Base-by-base conservation (phyloP, 139 green algal genomes). In the Chlorella vulgaris region DNA sequence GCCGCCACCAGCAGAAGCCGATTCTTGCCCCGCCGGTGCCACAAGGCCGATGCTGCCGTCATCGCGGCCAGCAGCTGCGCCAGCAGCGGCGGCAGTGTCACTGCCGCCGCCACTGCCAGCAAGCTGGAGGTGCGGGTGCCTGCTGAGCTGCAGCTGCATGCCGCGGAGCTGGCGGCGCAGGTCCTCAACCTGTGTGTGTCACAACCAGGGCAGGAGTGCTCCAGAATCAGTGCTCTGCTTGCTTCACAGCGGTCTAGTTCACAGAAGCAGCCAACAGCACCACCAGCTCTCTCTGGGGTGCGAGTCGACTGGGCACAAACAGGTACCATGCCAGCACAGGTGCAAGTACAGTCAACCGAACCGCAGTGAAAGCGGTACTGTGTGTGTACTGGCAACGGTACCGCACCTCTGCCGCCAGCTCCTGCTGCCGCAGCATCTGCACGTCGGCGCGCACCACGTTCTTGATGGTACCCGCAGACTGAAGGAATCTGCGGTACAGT, bases 361-460 rank as follows among this genome's bases (percentile, higher is more conserved):
- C n/a, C n/a, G n/a, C n/a, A n/a, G n/a, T n/a, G n/a, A n/a, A n/a
- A n/a, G n/a, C n/a, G n/a, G n/a, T n/a, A n/a, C n/a, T n/a, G n/a
- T n/a, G n/a, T n/a, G n/a, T n/a, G n/a, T n/a, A n/a, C n/a, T n/a
- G n/a, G n/a, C n/a, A n/a, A 70, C 10, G n/a, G n/a, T 24, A 40
- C 26, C 71, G 0, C 73, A 69, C 73, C 73, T 79, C 47, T 4
- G 73, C 73, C 73, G 62, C 53, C 35, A 79, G 73, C 36, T 79
- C 73, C 50, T 69, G 73, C 53, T 79, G 73, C 24, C 73, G 50
- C 73, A 79, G 35, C 73, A 69, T 67, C 73, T 79, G 73, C 53
- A 79, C 73, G 22, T 79, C 73, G 0, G 73, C 31, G 3, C 73
- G 73, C 35, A 79, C 73, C 73, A 79, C 26, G 53, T 79, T 79